phyloP scores from a whole-genome alignment of 1,284 basidiomycete genomes.

The Pseudozyma sp. region DNA sequence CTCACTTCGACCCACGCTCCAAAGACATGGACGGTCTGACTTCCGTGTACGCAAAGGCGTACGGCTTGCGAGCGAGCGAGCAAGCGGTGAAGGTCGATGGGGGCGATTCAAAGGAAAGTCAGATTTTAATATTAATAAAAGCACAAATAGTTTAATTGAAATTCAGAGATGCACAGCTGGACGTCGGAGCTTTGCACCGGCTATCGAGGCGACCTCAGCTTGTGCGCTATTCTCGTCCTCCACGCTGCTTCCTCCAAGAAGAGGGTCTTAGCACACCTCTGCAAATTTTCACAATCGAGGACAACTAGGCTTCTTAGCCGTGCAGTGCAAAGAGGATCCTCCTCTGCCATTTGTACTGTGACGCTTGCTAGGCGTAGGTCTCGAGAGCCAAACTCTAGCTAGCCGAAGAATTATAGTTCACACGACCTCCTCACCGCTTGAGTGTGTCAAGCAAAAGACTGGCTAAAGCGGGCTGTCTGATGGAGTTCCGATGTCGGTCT shows the following conservation, averaged over 20 bases:
- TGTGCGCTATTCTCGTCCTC: not conserved
- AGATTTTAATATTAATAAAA: not conserved
- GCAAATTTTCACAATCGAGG: not conserved
- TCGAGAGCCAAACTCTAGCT: too few relatives aligned
- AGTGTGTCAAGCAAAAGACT: too few relatives aligned
- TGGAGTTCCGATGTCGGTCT: constrained; percentile 12
- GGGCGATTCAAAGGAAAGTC: too few relatives aligned
- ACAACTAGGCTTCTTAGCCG: not conserved
- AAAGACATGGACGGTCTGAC: too few relatives aligned
- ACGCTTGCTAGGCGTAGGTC: too few relatives aligned
- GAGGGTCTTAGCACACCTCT: not conserved
- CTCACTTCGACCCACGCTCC: too few relatives aligned
- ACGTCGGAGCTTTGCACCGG: constrained; percentile 9
- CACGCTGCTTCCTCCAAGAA: too few relatives aligned
- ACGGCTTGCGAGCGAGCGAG: too few relatives aligned
- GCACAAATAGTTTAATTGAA: not conserved
- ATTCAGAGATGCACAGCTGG: constrained; percentile 5
- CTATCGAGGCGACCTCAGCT: not conserved
- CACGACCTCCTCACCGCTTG: too few relatives aligned
- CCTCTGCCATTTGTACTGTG: not conserved
- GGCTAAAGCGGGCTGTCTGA: not conserved
- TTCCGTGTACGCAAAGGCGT: too few relatives aligned
- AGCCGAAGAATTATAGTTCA: not conserved
- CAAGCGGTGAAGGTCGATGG: too few relatives aligned
- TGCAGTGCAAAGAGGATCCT: not conserved